Base-by-base conservation (phyloP, 1,139 yeast species). In the Pneumocystis carinii region DNA sequence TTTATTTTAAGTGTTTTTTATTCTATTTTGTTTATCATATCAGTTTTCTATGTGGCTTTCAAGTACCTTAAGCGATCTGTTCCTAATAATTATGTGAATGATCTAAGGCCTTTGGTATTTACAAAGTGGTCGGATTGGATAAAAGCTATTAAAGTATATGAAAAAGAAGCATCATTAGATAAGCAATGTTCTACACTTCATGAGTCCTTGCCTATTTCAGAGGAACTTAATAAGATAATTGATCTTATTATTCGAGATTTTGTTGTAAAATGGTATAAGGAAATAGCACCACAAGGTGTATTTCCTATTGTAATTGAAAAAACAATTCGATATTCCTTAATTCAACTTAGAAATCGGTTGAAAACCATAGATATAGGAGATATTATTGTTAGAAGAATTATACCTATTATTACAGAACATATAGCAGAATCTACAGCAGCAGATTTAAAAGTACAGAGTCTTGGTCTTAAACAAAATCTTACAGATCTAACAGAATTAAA, bases 381-480 rank as follows among this genome's bases (percentile, higher is more conserved):
- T 60, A 70, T 88, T 41, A 66, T 86, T 2, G 84, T 87, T 0
- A 74, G 83, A 19, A 79, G 78, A 60, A 62, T 87, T 0, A 65
- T 87, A 4, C 96, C 96, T 0, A 70, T 84, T 0, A 32, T 89
- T 1, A 84, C 87, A 1, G 82, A 80, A 19, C 96, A 90, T 71
- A 80, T 85, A 66, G 74, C 76, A 7, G 76, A 77, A 12, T 87
- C 79, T 70, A 74, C 79, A 1, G 70, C 72, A 6, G 88, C 95
- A 0, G 84, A 81, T 63, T 66, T 70, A 5, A 68, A 69, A 10
- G 72, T 75, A 12, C 67, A 72, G 2, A 70, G 71, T 24, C 67
- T 72, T 53, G 69, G 68, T 38, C 64, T 64, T 27, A 63, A 66
- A 42, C 67, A 68, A 38, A 70, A 66, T 48, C 66, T 75, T 64